A percentile compares a stretch with the other conserved stretches of the same genome.
Evolutionary conservation across 2,329 filamentous ascomycete genomes (phyloP).

Genomic region (Fonsecaea erecta): DNA sequence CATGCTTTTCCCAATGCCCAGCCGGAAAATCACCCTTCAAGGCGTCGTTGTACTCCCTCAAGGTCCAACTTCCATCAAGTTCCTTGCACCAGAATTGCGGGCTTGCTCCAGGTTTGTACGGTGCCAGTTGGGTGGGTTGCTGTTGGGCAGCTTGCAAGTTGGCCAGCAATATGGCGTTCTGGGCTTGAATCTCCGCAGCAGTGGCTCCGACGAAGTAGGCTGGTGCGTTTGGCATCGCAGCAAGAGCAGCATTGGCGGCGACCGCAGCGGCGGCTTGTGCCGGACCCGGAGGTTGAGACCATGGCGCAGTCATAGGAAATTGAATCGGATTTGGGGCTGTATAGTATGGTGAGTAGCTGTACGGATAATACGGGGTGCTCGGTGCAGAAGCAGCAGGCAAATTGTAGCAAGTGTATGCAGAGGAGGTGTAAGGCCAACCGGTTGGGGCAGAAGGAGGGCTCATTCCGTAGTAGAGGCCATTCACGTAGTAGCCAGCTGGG

Average conservation of each 20-base stretch:
- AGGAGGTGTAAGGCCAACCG: constrained; percentile 36
- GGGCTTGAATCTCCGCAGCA: constrained; percentile 40
- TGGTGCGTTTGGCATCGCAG: constrained; percentile 34
- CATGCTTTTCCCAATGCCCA: constrained; percentile 37
- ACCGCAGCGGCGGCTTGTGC: constrained; percentile 35
- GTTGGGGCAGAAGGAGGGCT: constrained; percentile 27
- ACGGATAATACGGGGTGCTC: constrained; percentile 20
- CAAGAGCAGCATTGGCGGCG: constrained; percentile 34
- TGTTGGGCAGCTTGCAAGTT: constrained; percentile 30
- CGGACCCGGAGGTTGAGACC: constrained; percentile 23
- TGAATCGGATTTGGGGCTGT: constrained; percentile 26
- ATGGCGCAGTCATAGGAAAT: constrained; percentile 14
- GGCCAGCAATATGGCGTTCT: constrained; percentile 40
- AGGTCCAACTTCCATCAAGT: constrained; percentile 42
- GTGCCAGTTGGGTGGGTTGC: constrained; percentile 40
- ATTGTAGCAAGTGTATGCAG: constrained; percentile 34
- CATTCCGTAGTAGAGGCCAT: constrained; percentile 34
- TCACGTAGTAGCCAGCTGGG: constrained; percentile 35
- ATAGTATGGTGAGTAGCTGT: constrained; percentile 33
- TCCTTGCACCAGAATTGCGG: constrained; percentile 46
- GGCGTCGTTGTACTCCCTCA: constrained; percentile 40
- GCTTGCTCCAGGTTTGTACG: constrained; percentile 40
- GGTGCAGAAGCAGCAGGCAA: constrained; percentile 28
- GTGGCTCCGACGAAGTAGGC: constrained; percentile 36
- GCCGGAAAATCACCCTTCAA: constrained; percentile 35